Percentiles rank a stretch among this genome's conserved stretches.
Evolutionary conservation across 306 rosid genomes (phyloP).

Genomic region (Sphenostylis stenocarpa): DNA sequence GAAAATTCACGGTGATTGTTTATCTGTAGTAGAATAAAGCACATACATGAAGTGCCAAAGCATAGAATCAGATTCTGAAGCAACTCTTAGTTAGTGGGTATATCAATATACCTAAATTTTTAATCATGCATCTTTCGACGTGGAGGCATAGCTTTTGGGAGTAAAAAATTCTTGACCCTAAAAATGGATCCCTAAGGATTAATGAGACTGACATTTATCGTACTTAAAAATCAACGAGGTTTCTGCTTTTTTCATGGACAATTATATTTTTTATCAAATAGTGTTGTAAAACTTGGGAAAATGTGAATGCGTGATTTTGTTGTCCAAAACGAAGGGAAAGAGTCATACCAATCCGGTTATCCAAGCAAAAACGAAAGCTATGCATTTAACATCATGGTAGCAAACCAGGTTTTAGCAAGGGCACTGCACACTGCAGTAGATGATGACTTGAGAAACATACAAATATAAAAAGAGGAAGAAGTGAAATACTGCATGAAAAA

Average conservation of each 20-base stretch:
- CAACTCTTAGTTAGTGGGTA: neutral
- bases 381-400: neutral
- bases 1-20: neutral
- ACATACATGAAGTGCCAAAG: neutral
- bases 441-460: too few species aligned
- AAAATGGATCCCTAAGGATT: neutral
- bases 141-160: too few species aligned
- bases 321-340: too few species aligned
- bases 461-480: neutral
- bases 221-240: neutral
- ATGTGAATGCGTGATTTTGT: too few species aligned
- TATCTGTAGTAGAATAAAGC: constrained; percentile 8
- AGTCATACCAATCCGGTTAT: neutral
- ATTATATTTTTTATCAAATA: too few species aligned
- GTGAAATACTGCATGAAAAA: neutral
- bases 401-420: neutral
- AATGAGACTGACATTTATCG: neutral
- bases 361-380: neutral
- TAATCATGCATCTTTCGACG: too few species aligned
- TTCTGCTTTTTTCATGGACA: neutral
- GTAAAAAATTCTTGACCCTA: neutral
- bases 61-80: constrained; percentile 30
- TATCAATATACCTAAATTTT: too few species aligned
- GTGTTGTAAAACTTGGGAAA: too few species aligned
- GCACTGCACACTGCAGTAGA: neutral